Conservation (phyloP, 2,329 filamentous ascomycete species). For the Exophiala alcalophila region DNA sequence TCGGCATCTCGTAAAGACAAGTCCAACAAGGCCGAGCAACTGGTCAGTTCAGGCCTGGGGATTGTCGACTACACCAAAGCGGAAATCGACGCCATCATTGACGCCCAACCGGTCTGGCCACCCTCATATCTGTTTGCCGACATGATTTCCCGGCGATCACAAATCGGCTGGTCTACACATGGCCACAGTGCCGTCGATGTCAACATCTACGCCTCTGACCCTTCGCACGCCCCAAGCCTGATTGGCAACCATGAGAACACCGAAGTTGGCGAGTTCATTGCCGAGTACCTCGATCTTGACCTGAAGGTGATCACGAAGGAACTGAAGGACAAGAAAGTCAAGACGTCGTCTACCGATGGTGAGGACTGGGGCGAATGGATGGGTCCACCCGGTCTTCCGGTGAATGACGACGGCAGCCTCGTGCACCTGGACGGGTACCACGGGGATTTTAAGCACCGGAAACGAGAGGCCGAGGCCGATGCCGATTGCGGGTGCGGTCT, state of each 20-base stretch:
- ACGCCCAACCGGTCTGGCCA: constrained; percentile 53
- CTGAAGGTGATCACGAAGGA: constrained; percentile 74
- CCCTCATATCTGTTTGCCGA: constrained; percentile 67
- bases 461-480: constrained; percentile 24
- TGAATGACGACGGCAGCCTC: constrained; percentile 33
- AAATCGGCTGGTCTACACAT: constrained; percentile 91
- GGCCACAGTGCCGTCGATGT: constrained; percentile 93
- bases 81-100: constrained; percentile 67
- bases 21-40: constrained; percentile 37
- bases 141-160: constrained; percentile 84
- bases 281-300: constrained; percentile 75
- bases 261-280: constrained; percentile 79
- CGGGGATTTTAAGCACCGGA: constrained; percentile 40
- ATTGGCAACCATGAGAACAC: constrained; percentile 93
- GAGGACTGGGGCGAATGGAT: constrained; percentile 38
- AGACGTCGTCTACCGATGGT: constrained; percentile 16
- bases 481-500: constrained; percentile 28
- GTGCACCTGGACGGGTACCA: constrained; percentile 42
- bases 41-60: constrained; percentile 70
- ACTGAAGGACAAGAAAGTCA: constrained; percentile 48
- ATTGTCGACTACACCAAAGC: constrained; percentile 68
- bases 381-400: constrained; percentile 40
- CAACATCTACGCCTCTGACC: constrained; percentile 85
- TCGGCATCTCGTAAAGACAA: constrained; percentile 24
- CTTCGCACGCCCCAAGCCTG: constrained; percentile 59